Evolutionary conservation across 257 asterid genomes (phyloP), one percentile per base, ranked within the genome.

Genomic region (Solanum tarapatanum): DNA sequence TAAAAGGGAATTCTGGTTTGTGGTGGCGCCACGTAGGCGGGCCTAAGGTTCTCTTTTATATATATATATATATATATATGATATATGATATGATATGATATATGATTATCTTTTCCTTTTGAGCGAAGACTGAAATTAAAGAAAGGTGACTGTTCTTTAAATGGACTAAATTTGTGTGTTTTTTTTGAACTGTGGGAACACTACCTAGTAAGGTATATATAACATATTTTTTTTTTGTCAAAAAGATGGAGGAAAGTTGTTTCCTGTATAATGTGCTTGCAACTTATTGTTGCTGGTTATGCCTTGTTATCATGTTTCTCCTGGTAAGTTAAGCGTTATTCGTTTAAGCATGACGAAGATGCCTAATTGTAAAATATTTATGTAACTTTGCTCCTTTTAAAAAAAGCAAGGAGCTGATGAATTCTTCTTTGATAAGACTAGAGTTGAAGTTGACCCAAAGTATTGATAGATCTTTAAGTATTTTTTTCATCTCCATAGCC

Each of bases 231-330:
- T 48, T 41, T 17, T 55, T 24, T 24, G 14, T 10, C 26, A 79
- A 79, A 41, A 79, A 79, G 84, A 43, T 43, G 37, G 84, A 79
- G 62, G 84, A 79, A 41, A 35, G 28, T 74, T 43, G 84, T 60
- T 77, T 77, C 62, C 62, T 77, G 37, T 79, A 79, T 23, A 79
- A 24, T 79, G 36, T 79, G 64, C 37, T 43, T 79, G 84, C 62
- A 79, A 26, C 51, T 74, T 43, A 74, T 74, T 13, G 8, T 74
- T 74, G 82, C 51, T 73, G 48, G 64, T 41, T 79, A 79, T 43
- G 84, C 64, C 37, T 79, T 79, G 37, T 28, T 79, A 41, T 62
- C 24, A 91, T 89, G 45, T 48, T 90, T 86, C 36, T 43, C 14
- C 64, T 79, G n/a, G 30, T 26, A 43, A 79, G 66, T 41, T 23